Conservation (phyloP, 2,329 filamentous ascomycete species). For the Fusarium sp. region DNA sequence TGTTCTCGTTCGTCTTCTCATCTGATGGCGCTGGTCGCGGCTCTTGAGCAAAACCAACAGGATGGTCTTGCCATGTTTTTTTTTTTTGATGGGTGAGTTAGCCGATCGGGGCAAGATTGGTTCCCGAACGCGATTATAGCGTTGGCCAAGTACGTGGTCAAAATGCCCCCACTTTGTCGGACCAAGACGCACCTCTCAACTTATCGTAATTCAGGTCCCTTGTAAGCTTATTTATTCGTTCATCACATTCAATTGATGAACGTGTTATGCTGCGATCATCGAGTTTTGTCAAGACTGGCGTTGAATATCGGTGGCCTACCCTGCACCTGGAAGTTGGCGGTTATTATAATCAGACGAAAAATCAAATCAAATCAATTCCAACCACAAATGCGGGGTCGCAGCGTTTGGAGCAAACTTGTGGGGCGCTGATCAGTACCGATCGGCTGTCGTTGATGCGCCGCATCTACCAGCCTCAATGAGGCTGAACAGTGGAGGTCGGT, state of each 20-base stretch:
- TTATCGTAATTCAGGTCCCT: too few species aligned
- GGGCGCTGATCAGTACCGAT: not conserved
- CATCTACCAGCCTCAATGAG: not conserved
- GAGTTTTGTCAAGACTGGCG: not conserved
- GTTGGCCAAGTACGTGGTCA: too few species aligned
- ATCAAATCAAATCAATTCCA: not conserved
- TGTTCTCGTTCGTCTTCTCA: too few species aligned
- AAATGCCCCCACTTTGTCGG: too few species aligned
- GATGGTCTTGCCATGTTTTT: too few species aligned
- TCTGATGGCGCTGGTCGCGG: too few species aligned
- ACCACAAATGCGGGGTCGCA: not conserved
- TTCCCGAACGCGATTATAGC: too few species aligned
- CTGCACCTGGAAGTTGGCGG: not conserved
- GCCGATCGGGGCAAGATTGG: too few species aligned
- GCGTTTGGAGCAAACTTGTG: too few species aligned
- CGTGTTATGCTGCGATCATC: fast-evolving
- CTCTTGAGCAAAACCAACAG: too few species aligned
- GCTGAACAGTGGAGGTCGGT: not conserved
- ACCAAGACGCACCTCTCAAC: too few species aligned
- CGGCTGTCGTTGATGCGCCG: not conserved
- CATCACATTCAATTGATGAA: fast-evolving
- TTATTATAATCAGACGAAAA: not conserved
- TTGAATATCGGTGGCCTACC: not conserved
- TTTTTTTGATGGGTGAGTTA: too few species aligned
- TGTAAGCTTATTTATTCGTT: not conserved